Base-by-base conservation (phyloP, 306 rosid species). In the Citrullus amarus region DNA sequence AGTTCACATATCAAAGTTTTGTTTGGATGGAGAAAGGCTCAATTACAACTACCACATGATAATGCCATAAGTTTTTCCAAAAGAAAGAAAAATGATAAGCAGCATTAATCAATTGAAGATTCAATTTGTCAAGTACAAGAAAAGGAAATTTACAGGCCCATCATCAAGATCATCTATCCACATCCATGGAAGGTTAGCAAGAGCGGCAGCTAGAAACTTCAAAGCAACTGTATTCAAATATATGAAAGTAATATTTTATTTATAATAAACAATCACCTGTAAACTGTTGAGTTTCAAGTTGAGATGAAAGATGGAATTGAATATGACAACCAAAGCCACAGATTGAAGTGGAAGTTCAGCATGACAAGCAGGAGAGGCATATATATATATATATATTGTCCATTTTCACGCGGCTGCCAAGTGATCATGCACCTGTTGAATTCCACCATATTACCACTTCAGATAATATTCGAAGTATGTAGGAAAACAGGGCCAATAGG, bases 391-490 rank as follows among this genome's bases (percentile, higher is more conserved):
- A 22, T 22, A 22, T 22, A 0, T 74, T 46, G 53, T 62, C 54
- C 76, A 46, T 18, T 70, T 38, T 82, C 76, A 81, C 80, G 83
- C 25, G 63, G 70, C 9, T 55, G 81, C 62, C 0, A 83, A 41
- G 53, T 76, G 73, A 66, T 75, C 61, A 80, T 70, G 84, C 53
- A 78, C 86, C 82, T 81, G 81, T 79, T 78, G 79, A 67, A 81
- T 72, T 78, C 67, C 56, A 70, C 53, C 78, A 66, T 60, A 54
- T 80, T 46, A 82, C 66, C 78, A 79, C 67, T 73, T 77, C 60
- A 76, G 77, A 71, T 67, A 9, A 67, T 18, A 41, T 67, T 67
- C 43, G 38, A 25, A 36, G 25, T 67, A 39, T 18, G 25, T 67
- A n/a, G 16, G 16, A 67, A 25, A 25, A 39, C 7, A 9, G 70